phyloP scores from a whole-genome alignment of 2,329 filamentous ascomycete genomes.

The Endoconidiophora laricicola region DNA sequence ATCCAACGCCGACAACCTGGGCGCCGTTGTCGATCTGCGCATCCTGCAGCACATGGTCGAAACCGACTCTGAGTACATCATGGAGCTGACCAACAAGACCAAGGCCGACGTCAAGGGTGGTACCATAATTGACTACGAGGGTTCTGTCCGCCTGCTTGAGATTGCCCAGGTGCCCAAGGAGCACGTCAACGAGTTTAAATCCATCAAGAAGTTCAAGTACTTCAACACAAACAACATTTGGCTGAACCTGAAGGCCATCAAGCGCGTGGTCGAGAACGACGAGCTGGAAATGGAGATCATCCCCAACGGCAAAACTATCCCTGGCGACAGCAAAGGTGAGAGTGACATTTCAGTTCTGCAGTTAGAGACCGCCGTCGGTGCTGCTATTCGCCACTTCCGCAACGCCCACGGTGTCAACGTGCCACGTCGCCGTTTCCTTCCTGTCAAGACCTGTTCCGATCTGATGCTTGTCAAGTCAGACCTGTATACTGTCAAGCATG shows the following conservation, averaged over 20 bases:
- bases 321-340: conserved; percentile 98
- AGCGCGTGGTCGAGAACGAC: conserved; percentile 96
- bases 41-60: conserved; percentile 99
- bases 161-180: conserved; percentile 99
- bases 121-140: conserved; percentile 99
- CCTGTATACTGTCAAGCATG: conserved; percentile 96
- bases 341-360: conserved; percentile 94
- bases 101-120: conserved; percentile 99
- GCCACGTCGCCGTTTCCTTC: conserved; percentile 90
- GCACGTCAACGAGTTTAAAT: conserved; percentile 99
- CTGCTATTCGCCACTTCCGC: conserved; percentile 95
- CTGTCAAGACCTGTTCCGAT: conserved; percentile 99
- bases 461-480: conserved; percentile 99
- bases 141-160: conserved; percentile 88
- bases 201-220: conserved; percentile 99
- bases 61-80: conserved; percentile 94
- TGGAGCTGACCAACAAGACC: conserved; percentile 99
- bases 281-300: conserved; percentile 99
- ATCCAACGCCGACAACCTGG: conserved; percentile 97
- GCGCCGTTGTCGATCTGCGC: conserved; percentile 90
- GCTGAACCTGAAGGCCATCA: conserved; percentile 95
- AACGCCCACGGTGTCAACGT: conserved; percentile 99
- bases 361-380: conserved; percentile 95
- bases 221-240: conserved; percentile 99
- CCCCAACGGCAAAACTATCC: conserved; percentile 96